Base-by-base conservation (phyloP, 1,284 basidiomycete species). In the Cutaneotrichosporon spelunceum region DNA sequence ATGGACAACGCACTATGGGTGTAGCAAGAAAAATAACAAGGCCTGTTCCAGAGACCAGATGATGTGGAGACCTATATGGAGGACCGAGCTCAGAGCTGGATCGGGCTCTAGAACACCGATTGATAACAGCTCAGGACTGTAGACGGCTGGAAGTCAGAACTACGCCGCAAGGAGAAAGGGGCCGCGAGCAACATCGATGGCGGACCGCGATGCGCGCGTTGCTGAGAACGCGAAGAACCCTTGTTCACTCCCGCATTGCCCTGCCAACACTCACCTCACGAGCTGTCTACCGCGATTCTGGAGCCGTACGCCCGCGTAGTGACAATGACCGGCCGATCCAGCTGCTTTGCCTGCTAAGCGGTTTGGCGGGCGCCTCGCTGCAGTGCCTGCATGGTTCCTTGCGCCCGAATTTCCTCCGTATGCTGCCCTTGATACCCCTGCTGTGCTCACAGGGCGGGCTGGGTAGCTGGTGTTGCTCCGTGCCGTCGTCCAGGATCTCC, bases 321-420 rank as follows among this genome's bases (percentile, higher is more conserved):
- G 39, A 42, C 39, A 42, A n/a, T n/a, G 39, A 42, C 19, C 39
- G 39, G 19, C 45, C 45, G 4, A 48, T 48, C 21, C 45, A 27
- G 26, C 45, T 48, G 23, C 23, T 13, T 24, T 11, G 23, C 10
- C 45, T 26, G 23, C 26, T 9, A 14, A 48, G 23, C 26, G 23
- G 1, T 23, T 48, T 24, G 26, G 45, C 23, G 24, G 21, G 26
- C 21, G 7, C 45, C 45, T 48, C 23, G 23, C 45, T 24, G 5
- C 45, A 48, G 45, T 24, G 45, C 11, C 23, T 27, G 23, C 45
- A 48, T 16, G 45, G 21, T 11, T 13, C 45, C 11, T 48, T 48
- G 23, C 45, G 45, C 45, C 45, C 45, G 14, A 48, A 24, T 19
- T 48, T 48, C 45, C 45, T 48, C 26, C 45, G 24, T 24, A 48